These are phyloP conservation scores for Vaccinium vitisidaea DNA, from an alignment of 148 eudicot species.

Conservation along the genomic window DNA sequence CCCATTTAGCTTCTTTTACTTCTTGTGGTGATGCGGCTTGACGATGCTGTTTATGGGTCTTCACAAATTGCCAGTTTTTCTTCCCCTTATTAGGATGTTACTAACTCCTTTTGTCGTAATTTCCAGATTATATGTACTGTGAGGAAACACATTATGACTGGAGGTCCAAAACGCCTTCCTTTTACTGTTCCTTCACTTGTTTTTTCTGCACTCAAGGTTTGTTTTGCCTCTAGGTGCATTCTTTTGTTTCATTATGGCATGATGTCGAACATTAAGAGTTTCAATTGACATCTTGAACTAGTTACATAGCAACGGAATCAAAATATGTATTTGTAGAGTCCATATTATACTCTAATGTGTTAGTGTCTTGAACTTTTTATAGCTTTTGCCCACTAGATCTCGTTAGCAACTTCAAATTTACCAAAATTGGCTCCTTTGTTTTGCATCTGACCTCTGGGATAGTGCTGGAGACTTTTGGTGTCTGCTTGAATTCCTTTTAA, in stretches of 20 bases:
- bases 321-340: neutral
- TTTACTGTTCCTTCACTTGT: constrained; percentile 91
- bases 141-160: constrained; percentile 75
- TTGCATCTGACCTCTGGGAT: neutral
- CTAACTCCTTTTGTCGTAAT: constrained; percentile 12
- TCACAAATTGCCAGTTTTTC: neutral
- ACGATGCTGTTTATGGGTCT: neutral
- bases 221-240: constrained; percentile 10
- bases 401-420: neutral
- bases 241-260: constrained; percentile 1
- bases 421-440: constrained; percentile 4
- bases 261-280: neutral
- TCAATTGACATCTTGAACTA: neutral
- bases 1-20: neutral
- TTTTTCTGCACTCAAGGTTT: constrained; percentile 87
- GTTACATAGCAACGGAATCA: neutral
- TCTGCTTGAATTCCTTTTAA: neutral
- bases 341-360: neutral
- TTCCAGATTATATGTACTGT: constrained; percentile 83
- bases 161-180: constrained; percentile 87
- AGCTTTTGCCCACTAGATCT: neutral
- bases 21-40: neutral
- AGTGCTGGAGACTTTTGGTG: neutral
- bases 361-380: neutral
- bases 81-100: constrained; percentile 14